Conservation (phyloP, 805 yeast genomes). For the Ogataea pini region DNA sequence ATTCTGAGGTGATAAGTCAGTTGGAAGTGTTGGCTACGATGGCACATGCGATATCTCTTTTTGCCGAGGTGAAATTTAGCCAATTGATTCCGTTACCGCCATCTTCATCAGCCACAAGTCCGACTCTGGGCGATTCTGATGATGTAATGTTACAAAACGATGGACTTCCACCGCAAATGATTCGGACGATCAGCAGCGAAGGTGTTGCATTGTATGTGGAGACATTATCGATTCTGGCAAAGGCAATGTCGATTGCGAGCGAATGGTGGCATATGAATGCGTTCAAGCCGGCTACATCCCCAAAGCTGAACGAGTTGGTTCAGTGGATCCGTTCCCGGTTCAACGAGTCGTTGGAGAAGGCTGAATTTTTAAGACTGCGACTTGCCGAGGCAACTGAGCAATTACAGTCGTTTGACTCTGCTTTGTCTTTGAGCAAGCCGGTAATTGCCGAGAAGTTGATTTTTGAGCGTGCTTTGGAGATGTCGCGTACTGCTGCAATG, state of each 20-base stretch:
- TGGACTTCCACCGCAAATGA: conserved; percentile 55
- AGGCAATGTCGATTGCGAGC: conserved; percentile 82
- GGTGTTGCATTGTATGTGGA: conserved; percentile 85
- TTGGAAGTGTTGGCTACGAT: conserved; percentile 82
- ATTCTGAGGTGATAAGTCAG: conserved; percentile 43
- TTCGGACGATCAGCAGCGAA: conserved; percentile 71
- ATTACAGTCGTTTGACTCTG: conserved; percentile 13
- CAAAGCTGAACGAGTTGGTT: conserved; percentile 64
- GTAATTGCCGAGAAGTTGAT: conserved; percentile 80
- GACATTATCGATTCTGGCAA: conserved; percentile 76
- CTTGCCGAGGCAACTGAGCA: conserved; percentile 50
- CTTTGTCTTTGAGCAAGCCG: conserved; percentile 16
- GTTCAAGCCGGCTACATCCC: conserved; percentile 34
- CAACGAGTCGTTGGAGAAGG: conserved; percentile 86
- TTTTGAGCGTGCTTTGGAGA: conserved; percentile 91
- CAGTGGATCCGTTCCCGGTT: conserved; percentile 92
- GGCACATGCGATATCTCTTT: conserved; percentile 83
- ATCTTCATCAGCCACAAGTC: conserved; percentile 34
- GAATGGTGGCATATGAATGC: conserved; percentile 80
- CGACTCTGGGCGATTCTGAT: conserved; percentile 21
- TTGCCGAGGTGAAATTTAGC: conserved; percentile 87
- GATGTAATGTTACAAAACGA: conserved; percentile 38
- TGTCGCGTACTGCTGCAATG: conserved; percentile 88
- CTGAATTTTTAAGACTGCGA: conserved; percentile 70
- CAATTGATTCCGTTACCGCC: conserved; percentile 81